Percentiles rank a stretch among this genome's conserved stretches.
Conservation (phyloP, 768 basidiomycete species). For the Dentipellis fragilis region DNA sequence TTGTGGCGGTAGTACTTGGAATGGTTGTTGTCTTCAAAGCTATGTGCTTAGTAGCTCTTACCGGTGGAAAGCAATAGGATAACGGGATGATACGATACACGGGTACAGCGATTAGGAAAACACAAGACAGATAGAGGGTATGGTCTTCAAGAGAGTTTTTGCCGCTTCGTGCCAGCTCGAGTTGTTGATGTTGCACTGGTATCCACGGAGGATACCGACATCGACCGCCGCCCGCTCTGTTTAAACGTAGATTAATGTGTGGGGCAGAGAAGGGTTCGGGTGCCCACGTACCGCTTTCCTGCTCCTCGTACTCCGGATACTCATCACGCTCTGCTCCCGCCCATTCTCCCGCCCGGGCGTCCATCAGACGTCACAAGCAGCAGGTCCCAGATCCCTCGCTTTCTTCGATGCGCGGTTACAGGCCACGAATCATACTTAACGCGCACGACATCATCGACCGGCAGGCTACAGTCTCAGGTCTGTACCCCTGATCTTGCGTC, state of each 20-base stretch:
- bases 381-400: too few relatives aligned
- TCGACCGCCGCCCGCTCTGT: constrained; percentile 38
- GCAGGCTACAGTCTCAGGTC: too few relatives aligned
- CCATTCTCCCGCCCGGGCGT: constrained; percentile 58
- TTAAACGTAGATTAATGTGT: neutral
- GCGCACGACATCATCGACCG: too few relatives aligned
- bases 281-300: constrained; percentile 46
- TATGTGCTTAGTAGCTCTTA: neutral
- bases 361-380: too few relatives aligned
- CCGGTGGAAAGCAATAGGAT: neutral
- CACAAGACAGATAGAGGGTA: neutral
- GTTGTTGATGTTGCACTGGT: constrained; percentile 25
- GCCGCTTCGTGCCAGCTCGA: constrained; percentile 14
- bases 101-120: neutral
- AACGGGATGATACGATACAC: neutral
- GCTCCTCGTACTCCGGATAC: constrained; percentile 27
- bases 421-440: too few relatives aligned
- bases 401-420: too few relatives aligned
- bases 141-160: constrained; percentile 8
- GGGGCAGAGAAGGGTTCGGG: neutral
- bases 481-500: too few relatives aligned
- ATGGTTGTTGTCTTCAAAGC: too few relatives aligned
- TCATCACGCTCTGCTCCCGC: constrained; percentile 53
- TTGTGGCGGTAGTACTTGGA: too few relatives aligned
- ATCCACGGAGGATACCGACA: constrained; percentile 71